phyloP scores from a whole-genome alignment of 148 eudicot species.

The Rhododendron kiyosumense region DNA sequence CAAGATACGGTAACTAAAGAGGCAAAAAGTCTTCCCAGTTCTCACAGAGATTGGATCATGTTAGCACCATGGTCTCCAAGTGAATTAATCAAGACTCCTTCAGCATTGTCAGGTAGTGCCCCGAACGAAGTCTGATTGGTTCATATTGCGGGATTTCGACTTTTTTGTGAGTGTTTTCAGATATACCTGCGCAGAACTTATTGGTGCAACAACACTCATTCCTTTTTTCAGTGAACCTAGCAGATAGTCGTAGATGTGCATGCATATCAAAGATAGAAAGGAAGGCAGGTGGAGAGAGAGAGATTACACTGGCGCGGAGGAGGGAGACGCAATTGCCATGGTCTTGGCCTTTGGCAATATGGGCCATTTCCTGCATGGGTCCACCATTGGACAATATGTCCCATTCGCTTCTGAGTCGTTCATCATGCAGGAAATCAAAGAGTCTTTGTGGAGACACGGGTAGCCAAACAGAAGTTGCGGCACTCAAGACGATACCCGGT shows the following conservation, averaged over 20 bases:
- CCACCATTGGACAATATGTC: slow-evolving; percentile 92
- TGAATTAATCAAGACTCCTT: not conserved
- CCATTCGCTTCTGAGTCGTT: slow-evolving; percentile 81
- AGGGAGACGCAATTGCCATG: slow-evolving; percentile 94
- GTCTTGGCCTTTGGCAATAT: slow-evolving; percentile 89
- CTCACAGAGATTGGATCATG: not conserved
- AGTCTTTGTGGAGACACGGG: slow-evolving; percentile 80
- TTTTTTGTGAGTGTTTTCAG: not conserved
- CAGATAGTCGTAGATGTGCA: not conserved
- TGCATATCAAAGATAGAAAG: not conserved
- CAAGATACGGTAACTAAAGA: not conserved
- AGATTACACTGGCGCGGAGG: slow-evolving; percentile 76
- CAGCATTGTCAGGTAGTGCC: not conserved
- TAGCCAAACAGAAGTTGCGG: slow-evolving; percentile 90
- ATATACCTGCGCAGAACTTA: not conserved
- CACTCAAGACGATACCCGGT: slow-evolving; percentile 77
- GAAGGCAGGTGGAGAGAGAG: not conserved
- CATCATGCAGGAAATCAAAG: slow-evolving; percentile 84
- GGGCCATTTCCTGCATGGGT: slow-evolving; percentile 98
- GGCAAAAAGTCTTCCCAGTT: not conserved
- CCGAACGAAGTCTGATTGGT: not conserved
- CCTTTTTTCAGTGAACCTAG: not conserved
- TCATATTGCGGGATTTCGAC: not conserved
- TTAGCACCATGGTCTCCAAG: not conserved
- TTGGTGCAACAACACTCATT: not conserved